Evolutionary conservation across 2,329 filamentous ascomycete genomes (phyloP), one percentile per base, ranked within the genome.

Genomic region (Alternaria hordeiaustralica): DNA sequence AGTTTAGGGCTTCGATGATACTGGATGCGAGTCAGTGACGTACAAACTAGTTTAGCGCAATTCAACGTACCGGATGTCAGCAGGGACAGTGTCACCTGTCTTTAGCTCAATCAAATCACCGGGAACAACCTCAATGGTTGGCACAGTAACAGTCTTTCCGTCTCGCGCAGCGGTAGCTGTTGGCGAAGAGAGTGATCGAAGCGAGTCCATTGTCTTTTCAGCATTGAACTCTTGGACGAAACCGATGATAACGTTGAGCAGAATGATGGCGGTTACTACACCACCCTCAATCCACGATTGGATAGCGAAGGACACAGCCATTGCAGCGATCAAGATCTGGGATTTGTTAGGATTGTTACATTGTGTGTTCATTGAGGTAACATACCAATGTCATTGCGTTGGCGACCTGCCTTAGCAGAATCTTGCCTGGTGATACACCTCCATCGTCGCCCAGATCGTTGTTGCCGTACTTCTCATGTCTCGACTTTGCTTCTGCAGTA

Each of bases 371-470:
- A 18, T 7, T 49, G 18, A 18, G 15, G 18, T 12, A 10, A 68
- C 67, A 73, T 76, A 90, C 89, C 77, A 92, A 78, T 70, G 91
- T 91, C 91, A 94, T 93, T 61, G 91, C 91, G 83, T 94, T 94
- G 76, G 89, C 87, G 20, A 93, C 80, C 76, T 94, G 91, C 72
- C 90, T 89, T 61, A 91, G 82, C 54, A 94, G 82, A 55, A 94
- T 92, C 74, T 90, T 94, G 72, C 85, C 91, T 84, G 92, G 90
- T 86, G 76, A 87, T 54, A 94, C 89, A 45, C 87, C 87, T 46
- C 87, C 89, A 53, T 87, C 90, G 13, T 92, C 87, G 47, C 93
- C 88, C 33, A 94, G 84, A 76, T 93, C 90, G 81, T 94, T 94
- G 36, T 79, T 84, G 57, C 90, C 90, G 74, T 90, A 88, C 64